Percentiles rank a stretch among this genome's conserved stretches.
Evolutionary conservation across 495 filamentous ascomycete species (phyloP).

Genomic region (Talaromyces ruber): DNA sequence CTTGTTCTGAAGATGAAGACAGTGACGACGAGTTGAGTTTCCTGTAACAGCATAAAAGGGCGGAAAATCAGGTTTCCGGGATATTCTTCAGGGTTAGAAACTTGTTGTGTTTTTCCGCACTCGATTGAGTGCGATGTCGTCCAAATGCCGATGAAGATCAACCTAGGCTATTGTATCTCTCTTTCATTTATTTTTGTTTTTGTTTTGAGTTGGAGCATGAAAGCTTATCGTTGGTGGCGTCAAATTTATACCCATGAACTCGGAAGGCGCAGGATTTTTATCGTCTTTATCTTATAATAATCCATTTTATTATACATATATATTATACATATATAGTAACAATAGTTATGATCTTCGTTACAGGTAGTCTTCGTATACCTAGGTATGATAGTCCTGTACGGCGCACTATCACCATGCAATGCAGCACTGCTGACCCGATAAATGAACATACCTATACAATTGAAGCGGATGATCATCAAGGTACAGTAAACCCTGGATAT

Average conservation of each 20-base stretch:
- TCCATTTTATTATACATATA: not conserved
- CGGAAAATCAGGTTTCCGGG: not conserved
- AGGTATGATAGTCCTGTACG: not conserved
- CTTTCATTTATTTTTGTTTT: constrained; percentile 7
- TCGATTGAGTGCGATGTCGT: not conserved
- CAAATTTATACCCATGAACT: not conserved
- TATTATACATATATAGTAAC: not conserved
- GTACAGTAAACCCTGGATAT: no score
- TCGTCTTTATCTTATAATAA: not conserved
- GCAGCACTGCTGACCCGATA: not conserved
- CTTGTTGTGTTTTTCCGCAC: not conserved
- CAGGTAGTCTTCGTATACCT: not conserved
- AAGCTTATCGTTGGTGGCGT: not conserved
- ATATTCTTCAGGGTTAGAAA: not conserved
- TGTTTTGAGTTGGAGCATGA: not conserved
- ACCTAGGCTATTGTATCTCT: not conserved
- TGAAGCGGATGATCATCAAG: not conserved
- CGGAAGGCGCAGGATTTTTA: constrained; percentile 1
- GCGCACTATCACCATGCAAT: not conserved
- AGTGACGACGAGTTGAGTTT: constrained; percentile 41
- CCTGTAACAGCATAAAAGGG: constrained; percentile 12
- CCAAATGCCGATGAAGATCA: not conserved
- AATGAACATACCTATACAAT: not conserved
- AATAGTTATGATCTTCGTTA: not conserved
- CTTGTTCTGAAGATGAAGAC: constrained; percentile 24